Evolutionary conservation across 2,329 filamentous ascomycete genomes (phyloP), one percentile per base, ranked within the genome.

Genomic region (Diplocarpon mali): DNA sequence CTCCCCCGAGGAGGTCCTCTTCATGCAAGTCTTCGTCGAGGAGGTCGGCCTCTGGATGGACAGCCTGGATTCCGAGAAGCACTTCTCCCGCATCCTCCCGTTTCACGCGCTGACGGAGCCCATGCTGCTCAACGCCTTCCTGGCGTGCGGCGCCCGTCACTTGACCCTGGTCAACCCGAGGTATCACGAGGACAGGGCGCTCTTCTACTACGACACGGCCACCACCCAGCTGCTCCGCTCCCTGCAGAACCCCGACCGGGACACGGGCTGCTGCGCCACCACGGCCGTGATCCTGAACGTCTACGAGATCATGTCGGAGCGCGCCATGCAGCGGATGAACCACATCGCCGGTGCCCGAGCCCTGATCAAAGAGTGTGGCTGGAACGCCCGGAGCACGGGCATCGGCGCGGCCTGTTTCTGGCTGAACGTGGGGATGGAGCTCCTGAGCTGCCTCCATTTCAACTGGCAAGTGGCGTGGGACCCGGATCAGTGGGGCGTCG

Each of bases 31-130:
- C 0, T 96, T 94, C 61, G 82, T 93, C 6, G 84, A 93, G 58
- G 84, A 95, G 53, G 85, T 96, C 2, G 88, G 83, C 1, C 65
- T 87, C 2, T 95, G 90, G 87, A 94, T 96, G 85, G 90, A 95
- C 64, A 85, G 80, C 35, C 79, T 95, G 69, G 86, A 94, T 65
- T 73, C 78, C 29, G 73, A 81, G 53, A 90, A 90, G 65, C 85
- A 93, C 68, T 95, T 95, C 62, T 86, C 85, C 17, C 76, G 83
- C 38, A 69, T 86, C 14, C 70, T 95, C n/a, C 88, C 90, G 0
- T 88, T 87, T 56, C 76, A 90, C 56, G 80, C 88, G 1, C 69
- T 95, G 17, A 75, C 79, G 44, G 85, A 92, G 47, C 83, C 87
- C 0, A 89, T 95, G 83, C 73, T 96, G 11, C 73, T 93, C 28